Evolutionary conservation across 371 early-diverging fungal genomes (phyloP).

Genomic region (Nematocida sp.): DNA sequence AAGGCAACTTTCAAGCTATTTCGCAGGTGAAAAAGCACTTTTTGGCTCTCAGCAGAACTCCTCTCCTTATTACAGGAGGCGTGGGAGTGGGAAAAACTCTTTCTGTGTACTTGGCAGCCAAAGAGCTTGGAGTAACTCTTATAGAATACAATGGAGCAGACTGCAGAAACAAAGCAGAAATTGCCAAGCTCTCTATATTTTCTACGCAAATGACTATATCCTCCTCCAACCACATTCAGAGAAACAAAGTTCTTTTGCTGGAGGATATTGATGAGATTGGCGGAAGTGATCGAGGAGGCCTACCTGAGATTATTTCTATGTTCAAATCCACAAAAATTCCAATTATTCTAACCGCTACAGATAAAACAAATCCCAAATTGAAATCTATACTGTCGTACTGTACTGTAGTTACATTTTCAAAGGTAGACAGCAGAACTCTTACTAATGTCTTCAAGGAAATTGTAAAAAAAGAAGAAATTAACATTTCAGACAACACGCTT

Average conservation of each 20-base stretch:
- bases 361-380: conserved; percentile 80
- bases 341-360: conserved; percentile 98
- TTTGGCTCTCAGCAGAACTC: conserved; percentile 68
- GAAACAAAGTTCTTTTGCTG: conserved; percentile 78
- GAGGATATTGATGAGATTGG: conserved; percentile 99
- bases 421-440: conserved; percentile 71
- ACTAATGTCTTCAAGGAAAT: conserved; percentile 76
- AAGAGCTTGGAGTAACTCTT: conserved; percentile 74
- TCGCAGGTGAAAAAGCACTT: conserved; percentile 74
- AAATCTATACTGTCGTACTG: conserved; percentile 79
- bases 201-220: conserved; percentile 40
- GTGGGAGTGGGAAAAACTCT: conserved; percentile 99
- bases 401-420: conserved; percentile 77
- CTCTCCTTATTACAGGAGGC: conserved; percentile 83
- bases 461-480: conserved; percentile 73
- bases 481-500: conserved; percentile 74
- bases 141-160: conserved; percentile 98
- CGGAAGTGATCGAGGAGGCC: conserved; percentile 90
- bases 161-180: conserved; percentile 76
- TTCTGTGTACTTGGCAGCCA: conserved; percentile 79
- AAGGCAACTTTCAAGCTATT: conserved; percentile 79
- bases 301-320: conserved; percentile 77
- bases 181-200: conserved; percentile 64
- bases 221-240: not conserved
- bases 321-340: conserved; percentile 86